Base-by-base conservation (phyloP, 2,329 filamentous ascomycete species). In the Arachnopeziza araneosa region DNA sequence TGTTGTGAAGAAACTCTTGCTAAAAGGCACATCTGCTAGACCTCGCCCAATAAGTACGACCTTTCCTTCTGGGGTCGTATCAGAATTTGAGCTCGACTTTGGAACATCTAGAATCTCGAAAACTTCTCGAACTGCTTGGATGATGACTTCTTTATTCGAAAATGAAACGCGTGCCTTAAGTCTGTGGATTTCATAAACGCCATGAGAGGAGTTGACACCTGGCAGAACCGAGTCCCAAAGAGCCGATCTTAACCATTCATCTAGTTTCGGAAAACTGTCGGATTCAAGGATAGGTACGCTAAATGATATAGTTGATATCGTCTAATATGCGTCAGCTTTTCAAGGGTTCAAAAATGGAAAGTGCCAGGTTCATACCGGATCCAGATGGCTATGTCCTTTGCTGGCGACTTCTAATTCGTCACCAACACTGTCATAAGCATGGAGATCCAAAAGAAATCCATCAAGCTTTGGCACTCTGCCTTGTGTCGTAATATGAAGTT, bases 91-190 rank as follows among this genome's bases (percentile, higher is more conserved):
- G 52, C 71, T 62, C 5, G 56, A 48, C 22, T 53, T 63, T 24
- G 60, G 62, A 8, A 76, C 77, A 66, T 96, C 91, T 24, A 91
- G 83, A 24, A 98, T 89, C 69, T 99, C 95, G 73, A 98, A 99
- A 19, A 98, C 83, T 68, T 97, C 93, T 57, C 93, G 80, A 0
- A 99, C 95, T 1, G 93, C 95, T 73, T 99, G 95, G 8, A 98
- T 80, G 64, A 98, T 84, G 51, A 85, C 77, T 0, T 79, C 77
- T 1, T 90, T 91, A 58, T 87, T 79, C 0, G 76, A 70, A 21
- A 93, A 78, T 0, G 83, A 78, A 7, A 98, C 74, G 2, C 91
- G 84, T 0, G 92, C 93, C 73, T 99, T 99, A 44, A 91, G 78
- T 14, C 95, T 84, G 71, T 99, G 93, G 23, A 98, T 87, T 69